phyloP scores from a whole-genome alignment of 805 yeast genomes.

The Yarrowia osloensis region DNA sequence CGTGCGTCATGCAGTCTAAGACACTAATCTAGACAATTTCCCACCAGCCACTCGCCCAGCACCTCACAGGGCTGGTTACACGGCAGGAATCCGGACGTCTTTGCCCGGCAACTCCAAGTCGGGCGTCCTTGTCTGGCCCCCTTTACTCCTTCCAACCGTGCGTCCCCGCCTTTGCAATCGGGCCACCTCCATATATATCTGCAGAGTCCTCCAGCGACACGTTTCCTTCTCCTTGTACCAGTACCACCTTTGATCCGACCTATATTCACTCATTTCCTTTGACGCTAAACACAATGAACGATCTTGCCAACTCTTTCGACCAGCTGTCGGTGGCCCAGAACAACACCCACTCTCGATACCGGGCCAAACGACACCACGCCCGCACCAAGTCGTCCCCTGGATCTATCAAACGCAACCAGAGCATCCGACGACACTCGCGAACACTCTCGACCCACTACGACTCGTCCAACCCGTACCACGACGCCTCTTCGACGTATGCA shows the following conservation, averaged over 20 bases:
- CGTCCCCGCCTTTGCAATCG: neutral
- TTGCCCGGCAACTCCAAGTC: neutral
- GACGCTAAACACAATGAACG: neutral
- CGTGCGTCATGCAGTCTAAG: neutral
- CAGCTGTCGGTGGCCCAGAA: no score
- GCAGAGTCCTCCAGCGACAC: neutral
- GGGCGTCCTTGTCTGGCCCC: neutral
- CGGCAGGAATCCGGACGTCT: neutral
- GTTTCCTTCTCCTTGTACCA: neutral
- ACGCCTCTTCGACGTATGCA: neutral
- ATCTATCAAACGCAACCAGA: conserved; percentile 13
- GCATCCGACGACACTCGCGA: neutral
- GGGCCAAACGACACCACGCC: neutral
- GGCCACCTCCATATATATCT: neutral
- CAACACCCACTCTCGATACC: neutral
- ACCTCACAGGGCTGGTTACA: neutral
- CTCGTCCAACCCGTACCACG: conserved; percentile 10
- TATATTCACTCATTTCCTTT: conserved; percentile 10
- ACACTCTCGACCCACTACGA: neutral
- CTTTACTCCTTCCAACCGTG: neutral
- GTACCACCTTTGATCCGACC: conserved; percentile 10
- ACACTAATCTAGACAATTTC: conserved; percentile 6
- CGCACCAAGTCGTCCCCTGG: conserved; percentile 4
- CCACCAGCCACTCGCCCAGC: conserved; percentile 17
- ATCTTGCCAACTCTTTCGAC: neutral